These are phyloP conservation scores for Dichotomopilus funicola DNA, from an alignment of 2,329 filamentous ascomycete genomes.

Conservation along the genomic window DNA sequence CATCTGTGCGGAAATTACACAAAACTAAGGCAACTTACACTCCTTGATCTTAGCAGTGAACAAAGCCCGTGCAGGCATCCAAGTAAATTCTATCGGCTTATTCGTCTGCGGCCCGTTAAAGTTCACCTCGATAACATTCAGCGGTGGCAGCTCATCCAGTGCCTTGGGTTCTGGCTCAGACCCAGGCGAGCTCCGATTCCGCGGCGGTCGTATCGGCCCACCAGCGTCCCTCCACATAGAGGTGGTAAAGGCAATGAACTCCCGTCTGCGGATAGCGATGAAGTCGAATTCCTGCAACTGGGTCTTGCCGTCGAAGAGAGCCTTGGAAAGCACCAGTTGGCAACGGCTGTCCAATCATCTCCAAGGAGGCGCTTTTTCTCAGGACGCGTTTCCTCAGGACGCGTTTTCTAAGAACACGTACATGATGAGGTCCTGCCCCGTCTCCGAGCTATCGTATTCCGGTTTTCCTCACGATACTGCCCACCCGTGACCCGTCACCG, in stretches of 20 bases:
- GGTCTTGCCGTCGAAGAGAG: background rate
- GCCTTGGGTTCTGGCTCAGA: background rate
- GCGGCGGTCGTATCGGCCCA: background rate
- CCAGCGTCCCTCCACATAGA: constrained; percentile 1
- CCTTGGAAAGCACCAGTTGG: too few relatives aligned
- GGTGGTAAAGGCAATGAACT: constrained; percentile 4
- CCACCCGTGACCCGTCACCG: too few relatives aligned
- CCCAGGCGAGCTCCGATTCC: too few relatives aligned
- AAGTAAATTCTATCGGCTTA: constrained; percentile 5
- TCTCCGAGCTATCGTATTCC: too few relatives aligned
- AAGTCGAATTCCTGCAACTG: constrained; percentile 4
- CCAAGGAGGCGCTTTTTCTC: too few relatives aligned
- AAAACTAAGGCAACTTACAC: background rate
- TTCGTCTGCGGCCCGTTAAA: constrained; percentile 11
- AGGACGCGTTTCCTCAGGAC: too few relatives aligned
- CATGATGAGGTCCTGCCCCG: too few relatives aligned
- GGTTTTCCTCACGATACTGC: too few relatives aligned
- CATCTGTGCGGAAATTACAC: too few relatives aligned
- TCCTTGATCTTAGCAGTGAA: constrained; percentile 5
- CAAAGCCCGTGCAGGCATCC: constrained; percentile 4
- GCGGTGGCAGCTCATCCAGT: constrained; percentile 1
- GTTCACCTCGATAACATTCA: constrained; percentile 8
- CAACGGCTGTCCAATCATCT: too few relatives aligned
- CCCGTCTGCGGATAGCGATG: background rate
- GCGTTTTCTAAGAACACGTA: too few relatives aligned